phyloP scores from a whole-genome alignment of 768 basidiomycete species.

The Aureoboletus auriporus region DNA sequence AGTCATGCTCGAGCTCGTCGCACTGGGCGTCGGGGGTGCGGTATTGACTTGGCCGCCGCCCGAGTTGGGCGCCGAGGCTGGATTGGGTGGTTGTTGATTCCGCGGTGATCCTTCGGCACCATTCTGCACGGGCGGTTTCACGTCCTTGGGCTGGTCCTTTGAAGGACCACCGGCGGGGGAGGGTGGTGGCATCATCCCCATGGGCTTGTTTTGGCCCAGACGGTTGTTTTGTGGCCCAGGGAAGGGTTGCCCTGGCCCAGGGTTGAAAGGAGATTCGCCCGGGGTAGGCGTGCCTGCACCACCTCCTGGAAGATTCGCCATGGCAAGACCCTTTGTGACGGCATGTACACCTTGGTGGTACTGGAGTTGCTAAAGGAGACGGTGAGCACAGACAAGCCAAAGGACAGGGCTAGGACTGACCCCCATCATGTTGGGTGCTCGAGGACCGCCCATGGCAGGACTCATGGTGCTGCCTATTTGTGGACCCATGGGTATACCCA shows the following conservation, averaged over 20 bases:
- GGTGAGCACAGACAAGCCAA: slow-evolving; percentile 3
- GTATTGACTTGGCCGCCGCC: slow-evolving; percentile 24
- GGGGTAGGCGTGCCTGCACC: slow-evolving; percentile 43
- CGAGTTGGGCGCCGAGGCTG: slow-evolving; percentile 16
- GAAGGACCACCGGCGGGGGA: slow-evolving; percentile 40
- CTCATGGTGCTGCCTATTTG: slow-evolving; percentile 33
- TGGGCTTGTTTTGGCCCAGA: slow-evolving; percentile 32
- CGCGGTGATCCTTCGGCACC: slow-evolving; percentile 41
- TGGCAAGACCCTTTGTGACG: slow-evolving; percentile 32
- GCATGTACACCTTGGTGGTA: slow-evolving; percentile 38
- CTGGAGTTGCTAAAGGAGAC: slow-evolving; percentile 22
- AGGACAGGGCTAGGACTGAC: slow-evolving; percentile 13
- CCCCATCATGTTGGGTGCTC: slow-evolving; percentile 27
- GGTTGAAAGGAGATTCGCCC: slow-evolving; percentile 41
- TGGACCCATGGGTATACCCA: slow-evolving; percentile 33
- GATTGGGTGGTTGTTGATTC: slow-evolving; percentile 32
- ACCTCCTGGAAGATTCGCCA: slow-evolving; percentile 27
- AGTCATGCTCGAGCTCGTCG: slow-evolving; percentile 30
- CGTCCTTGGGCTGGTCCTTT: slow-evolving; percentile 32
- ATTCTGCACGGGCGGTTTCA: slow-evolving; percentile 26
- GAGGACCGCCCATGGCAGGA: slow-evolving; percentile 34
- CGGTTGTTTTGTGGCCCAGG: slow-evolving; percentile 30
- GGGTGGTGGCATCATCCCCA: slow-evolving; percentile 49
- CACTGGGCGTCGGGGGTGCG: slow-evolving; percentile 36
- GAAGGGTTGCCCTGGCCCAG: slow-evolving; percentile 32